phyloP scores from a whole-genome alignment of 176 grass and related monocot species.

The Aegilops umbellulata region DNA sequence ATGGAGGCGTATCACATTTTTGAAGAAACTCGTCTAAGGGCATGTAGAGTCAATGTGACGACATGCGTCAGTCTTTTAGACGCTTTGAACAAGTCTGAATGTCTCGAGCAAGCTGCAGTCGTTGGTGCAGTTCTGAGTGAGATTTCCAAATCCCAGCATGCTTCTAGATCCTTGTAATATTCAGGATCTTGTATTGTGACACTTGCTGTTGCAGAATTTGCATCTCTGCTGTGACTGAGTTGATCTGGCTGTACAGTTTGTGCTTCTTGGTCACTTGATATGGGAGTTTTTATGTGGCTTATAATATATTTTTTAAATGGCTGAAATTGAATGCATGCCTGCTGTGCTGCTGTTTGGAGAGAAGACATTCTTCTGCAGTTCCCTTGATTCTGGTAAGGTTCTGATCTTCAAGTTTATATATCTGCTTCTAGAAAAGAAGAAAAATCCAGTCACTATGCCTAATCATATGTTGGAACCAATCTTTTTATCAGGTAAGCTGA shows the following conservation, averaged over 20 bases:
- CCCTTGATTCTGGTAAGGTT: neutral
- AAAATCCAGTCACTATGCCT: conserved; percentile 2
- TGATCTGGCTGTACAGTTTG: conserved; percentile 8
- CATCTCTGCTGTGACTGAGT: neutral
- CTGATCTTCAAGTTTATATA: neutral
- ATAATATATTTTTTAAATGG: neutral
- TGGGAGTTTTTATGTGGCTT: neutral
- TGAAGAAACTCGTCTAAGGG: conserved; percentile 75
- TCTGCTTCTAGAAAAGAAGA: neutral
- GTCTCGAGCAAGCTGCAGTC: conserved; percentile 79
- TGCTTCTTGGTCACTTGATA: neutral
- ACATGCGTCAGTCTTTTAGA: conserved; percentile 90
- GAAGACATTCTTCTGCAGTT: conserved; percentile 1
- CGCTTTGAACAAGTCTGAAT: conserved; percentile 80
- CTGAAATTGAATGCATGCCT: neutral
- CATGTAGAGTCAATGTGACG: conserved; percentile 77
- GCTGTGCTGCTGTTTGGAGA: neutral
- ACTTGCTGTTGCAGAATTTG: neutral
- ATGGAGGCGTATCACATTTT: conserved; percentile 79
- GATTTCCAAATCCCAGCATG: conserved; percentile 94
- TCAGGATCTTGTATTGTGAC: conserved; percentile 1
- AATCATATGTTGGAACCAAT: conserved; percentile 14
- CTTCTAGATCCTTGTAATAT: conserved; percentile 65
- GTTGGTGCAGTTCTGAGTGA: conserved; percentile 94
- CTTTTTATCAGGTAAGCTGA: conserved; percentile 7